Conservation (phyloP, 176 grass and related monocot genomes). For the Guadua angustifolia region DNA sequence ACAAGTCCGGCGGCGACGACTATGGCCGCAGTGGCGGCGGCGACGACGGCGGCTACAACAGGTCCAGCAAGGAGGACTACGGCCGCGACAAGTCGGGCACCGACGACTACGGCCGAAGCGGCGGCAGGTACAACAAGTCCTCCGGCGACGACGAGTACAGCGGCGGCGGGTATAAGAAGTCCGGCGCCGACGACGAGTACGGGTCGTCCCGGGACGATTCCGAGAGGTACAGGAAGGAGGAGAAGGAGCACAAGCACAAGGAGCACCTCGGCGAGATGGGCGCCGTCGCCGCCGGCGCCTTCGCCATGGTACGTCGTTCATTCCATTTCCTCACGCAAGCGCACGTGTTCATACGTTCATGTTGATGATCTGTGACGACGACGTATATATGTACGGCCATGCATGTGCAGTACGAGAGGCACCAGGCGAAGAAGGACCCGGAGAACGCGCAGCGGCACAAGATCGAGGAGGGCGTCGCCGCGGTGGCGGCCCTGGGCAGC, state of each 20-base stretch:
- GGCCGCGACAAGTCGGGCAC: too few species aligned
- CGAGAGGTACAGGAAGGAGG: constrained; percentile 65
- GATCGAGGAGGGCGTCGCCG: constrained; percentile 76
- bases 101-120: too few species aligned
- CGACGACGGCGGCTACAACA: neutral
- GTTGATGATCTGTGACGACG: neutral
- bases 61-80: neutral
- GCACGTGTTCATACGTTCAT: neutral
- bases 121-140: constrained; percentile 12
- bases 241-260: constrained; percentile 76
- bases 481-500: constrained; percentile 56
- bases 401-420: constrained; percentile 70
- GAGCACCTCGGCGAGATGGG: constrained; percentile 78
- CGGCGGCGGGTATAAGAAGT: constrained; percentile 11
- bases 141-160: neutral
- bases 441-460: constrained; percentile 73
- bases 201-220: constrained; percentile 39
- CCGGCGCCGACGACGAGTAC: constrained; percentile 9
- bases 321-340: neutral
- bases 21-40: neutral
- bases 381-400: neutral
- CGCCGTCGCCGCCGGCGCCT: constrained; percentile 63
- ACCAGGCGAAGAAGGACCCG: constrained; percentile 84
- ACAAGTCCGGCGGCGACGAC: constrained; percentile 5
- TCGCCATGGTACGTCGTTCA: constrained; percentile 56